A percentile compares a stretch with the other conserved stretches of the same genome.
phyloP scores from a whole-genome alignment of 2,329 filamentous ascomycete genomes.

The Verticillium longisporum region DNA sequence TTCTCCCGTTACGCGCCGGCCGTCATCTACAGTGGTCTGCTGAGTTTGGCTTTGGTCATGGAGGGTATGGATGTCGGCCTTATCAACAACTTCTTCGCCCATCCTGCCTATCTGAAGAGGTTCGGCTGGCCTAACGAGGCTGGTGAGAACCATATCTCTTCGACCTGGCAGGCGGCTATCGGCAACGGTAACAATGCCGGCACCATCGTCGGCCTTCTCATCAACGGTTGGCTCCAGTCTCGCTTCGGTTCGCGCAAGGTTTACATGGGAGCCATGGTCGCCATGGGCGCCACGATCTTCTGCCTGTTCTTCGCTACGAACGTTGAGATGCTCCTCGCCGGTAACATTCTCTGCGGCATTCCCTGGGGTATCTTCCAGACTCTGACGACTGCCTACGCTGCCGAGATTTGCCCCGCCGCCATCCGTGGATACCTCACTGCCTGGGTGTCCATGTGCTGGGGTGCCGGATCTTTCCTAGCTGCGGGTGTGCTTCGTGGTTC shows the following conservation, averaged over 20 bases:
- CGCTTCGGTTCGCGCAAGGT: slow-evolving; percentile 25
- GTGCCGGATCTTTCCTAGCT: slow-evolving; percentile 28
- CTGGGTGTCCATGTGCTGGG: slow-evolving; percentile 30
- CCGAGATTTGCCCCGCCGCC: slow-evolving; percentile 24
- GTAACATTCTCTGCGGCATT: slow-evolving; percentile 16
- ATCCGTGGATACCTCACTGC: slow-evolving; percentile 30
- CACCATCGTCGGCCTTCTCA: slow-evolving; percentile 33
- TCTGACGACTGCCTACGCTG: slow-evolving; percentile 27
- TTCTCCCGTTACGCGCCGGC: slow-evolving; percentile 21
- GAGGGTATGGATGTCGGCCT: slow-evolving; percentile 29
- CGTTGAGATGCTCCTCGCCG: slow-evolving; percentile 22
- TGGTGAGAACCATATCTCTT: slow-evolving; percentile 29
- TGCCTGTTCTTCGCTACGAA: slow-evolving; percentile 26
- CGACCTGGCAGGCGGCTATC: slow-evolving; percentile 36
- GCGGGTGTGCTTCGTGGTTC: slow-evolving; percentile 28
- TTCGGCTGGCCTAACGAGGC: slow-evolving; percentile 25
- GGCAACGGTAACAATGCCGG: slow-evolving; percentile 32
- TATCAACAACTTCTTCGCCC: slow-evolving; percentile 30
- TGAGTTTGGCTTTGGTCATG: slow-evolving; percentile 24
- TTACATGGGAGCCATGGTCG: slow-evolving; percentile 26
- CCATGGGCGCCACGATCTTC: slow-evolving; percentile 28
- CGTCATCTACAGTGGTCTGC: slow-evolving; percentile 18
- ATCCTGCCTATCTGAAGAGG: slow-evolving; percentile 18
- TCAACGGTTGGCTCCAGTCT: slow-evolving; percentile 31
- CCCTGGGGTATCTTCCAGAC: slow-evolving; percentile 27